Base-by-base conservation (phyloP, 192 early-diverging fungal genomes). In the Linnemannia schmuckeri region DNA sequence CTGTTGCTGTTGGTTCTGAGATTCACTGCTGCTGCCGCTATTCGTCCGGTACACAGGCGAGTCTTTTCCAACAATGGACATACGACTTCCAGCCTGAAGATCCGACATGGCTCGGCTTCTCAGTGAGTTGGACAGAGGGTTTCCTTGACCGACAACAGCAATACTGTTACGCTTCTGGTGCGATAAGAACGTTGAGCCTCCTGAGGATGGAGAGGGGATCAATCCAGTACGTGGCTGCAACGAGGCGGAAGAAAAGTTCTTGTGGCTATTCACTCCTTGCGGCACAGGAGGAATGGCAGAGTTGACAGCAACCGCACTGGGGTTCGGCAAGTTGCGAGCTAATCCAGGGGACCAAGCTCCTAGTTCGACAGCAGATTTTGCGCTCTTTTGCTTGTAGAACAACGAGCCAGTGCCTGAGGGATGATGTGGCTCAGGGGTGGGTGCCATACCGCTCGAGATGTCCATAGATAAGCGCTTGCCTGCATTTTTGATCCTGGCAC, bases 311-410 rank as follows among this genome's bases (percentile, higher is more conserved):
- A 49, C 15, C 5, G 30, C 46, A 57, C 37, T 70, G 22, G 13
- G n/a, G 30, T 46, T 78, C 1, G 83, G 81, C 18, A 73, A 47
- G 6, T 37, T 70, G 10, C 83, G 83, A 37, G 66, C 70, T 18
- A 79, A 72, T 20, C 61, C 69, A 0, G 72, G 35, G 4, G 85
- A 81, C 79, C 84, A 80, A 3, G 84, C 74, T 57, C 71, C 85
- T 46, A 87, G 40, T 27, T 87, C 85, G 13, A 75, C 68, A 5
- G 85, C 80, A 33, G 85, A 87, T 40, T 55, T 87, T 3, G 76
- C 42, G 17, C 57, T 78, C 42, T 81, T 81, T 76, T 87, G 85
- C 63, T 87, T 87, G 68, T 87, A 87, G 70, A 87, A 75, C 18
- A 78, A n/a, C 2, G 85, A 78, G 0, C 73, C 76, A 20, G 52